Base-by-base conservation (phyloP, 1,284 basidiomycete genomes). In the Volvariella surrecta region DNA sequence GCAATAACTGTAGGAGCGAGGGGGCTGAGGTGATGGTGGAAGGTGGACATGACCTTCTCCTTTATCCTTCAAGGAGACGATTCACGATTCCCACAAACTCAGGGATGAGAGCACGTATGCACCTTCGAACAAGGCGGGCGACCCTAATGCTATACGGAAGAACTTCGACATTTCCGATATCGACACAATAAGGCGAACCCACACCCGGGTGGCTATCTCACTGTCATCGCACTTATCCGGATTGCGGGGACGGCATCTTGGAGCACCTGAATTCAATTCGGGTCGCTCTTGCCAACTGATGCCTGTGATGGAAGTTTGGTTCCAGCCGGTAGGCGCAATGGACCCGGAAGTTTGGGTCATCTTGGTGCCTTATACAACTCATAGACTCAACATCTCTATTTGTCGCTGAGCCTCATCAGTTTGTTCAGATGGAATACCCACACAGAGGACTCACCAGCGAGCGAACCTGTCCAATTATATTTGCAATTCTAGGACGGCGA, bases 101-200 rank as follows among this genome's bases (percentile, higher is more conserved):
- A 54, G 50, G 53, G 54, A 45, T 45, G 47, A 42, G 42, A 46
- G 49, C 48, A 43, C 48, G 44, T 46, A 45, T 42, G 47, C 44
- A 50, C 55, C 56, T 58, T 53, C 49, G 56, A 54, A 47, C 48
- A 53, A 52, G 52, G 46, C 54, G 43, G 30, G 47, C 49, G 43
- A 48, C 47, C 53, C 52, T 56, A 58, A 48, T 53, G 53, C 57
- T 28, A 28, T 28, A 28, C 53, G 58, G 58, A 53, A 51, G 45
- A 52, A 55, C 51, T 49, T 54, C 48, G 54, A 54, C 57, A 59
- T 58, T 54, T 58, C 57, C 58, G 57, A 59, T 52, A 51, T 52
- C 52, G 55, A 44, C 52, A 58, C 56, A 59, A 58, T 59, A 59
- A 56, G 56, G 52, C 53, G 15, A 35, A 35, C 46, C 44, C 46